phyloP scores from a whole-genome alignment of 495 filamentous ascomycete genomes.

The Xylaria nigripes region DNA sequence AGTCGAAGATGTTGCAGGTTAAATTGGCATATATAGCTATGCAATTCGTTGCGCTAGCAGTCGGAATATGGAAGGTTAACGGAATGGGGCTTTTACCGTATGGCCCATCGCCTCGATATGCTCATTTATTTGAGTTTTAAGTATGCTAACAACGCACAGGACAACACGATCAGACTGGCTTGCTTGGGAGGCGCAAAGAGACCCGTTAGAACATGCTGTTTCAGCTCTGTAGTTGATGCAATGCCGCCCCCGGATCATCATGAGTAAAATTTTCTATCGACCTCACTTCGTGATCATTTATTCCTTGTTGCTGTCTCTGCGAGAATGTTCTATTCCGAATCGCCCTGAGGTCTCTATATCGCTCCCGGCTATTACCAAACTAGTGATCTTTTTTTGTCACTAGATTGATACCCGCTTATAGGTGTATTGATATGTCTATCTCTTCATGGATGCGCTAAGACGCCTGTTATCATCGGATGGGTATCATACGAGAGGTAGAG shows the following conservation, averaged over 20 bases:
- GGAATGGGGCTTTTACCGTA: conserved; percentile 92
- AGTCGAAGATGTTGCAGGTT: conserved; percentile 60
- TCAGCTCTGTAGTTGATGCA: conserved; percentile 39
- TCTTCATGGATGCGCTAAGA: too few species aligned
- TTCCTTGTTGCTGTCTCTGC: neutral
- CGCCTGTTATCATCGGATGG: too few species aligned
- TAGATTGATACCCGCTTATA: too few species aligned
- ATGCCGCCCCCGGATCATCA: neutral
- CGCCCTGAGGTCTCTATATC: too few species aligned
- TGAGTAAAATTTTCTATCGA: neutral
- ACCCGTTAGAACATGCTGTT: conserved; percentile 63
- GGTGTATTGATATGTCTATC: too few species aligned
- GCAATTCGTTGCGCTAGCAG: conserved; percentile 70
- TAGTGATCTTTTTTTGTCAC: too few species aligned
- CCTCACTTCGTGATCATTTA: neutral
- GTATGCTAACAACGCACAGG: conserved; percentile 39
- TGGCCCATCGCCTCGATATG: conserved; percentile 27
- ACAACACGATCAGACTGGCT: conserved; percentile 94
- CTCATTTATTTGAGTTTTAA: neutral
- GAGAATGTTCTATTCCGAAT: neutral
- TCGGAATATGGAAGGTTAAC: conserved; percentile 97
- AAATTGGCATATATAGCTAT: conserved; percentile 81
- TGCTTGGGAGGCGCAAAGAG: conserved; percentile 80
- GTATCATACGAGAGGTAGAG: too few species aligned
- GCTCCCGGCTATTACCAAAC: too few species aligned